Conservation (phyloP, 495 filamentous ascomycete species). For the Pyrenula massariospora region DNA sequence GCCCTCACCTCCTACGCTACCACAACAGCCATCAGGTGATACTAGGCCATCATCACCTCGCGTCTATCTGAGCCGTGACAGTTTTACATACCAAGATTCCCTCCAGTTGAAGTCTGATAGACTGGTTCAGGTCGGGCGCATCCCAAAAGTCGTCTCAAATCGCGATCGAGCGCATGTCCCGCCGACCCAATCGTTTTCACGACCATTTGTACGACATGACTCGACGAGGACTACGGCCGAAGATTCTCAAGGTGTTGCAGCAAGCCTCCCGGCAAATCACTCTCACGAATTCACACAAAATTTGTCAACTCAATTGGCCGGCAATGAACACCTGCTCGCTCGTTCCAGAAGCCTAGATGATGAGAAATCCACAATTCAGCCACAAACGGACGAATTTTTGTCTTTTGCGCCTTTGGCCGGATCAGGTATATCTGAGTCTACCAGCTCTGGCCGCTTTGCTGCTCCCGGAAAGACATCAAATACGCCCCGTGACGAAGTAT, state of each 20-base stretch:
- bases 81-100: constrained; percentile 7
- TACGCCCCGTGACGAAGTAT: constrained; percentile 75
- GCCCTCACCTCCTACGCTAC: constrained; percentile 39
- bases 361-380: constrained; percentile 22
- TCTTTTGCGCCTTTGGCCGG: constrained; percentile 59
- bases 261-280: constrained; percentile 9
- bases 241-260: constrained; percentile 18
- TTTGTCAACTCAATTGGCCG: constrained; percentile 14
- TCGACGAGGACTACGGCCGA: constrained; percentile 14
- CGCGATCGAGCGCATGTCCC: constrained; percentile 56
- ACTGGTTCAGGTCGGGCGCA: constrained; percentile 76
- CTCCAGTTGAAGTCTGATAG: constrained; percentile 21
- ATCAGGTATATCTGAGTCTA: constrained; percentile 57
- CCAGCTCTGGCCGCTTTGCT: constrained; percentile 51
- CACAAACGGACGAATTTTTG: constrained; percentile 46
- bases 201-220: constrained; percentile 42
- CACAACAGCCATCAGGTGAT: constrained; percentile 24
- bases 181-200: constrained; percentile 72
- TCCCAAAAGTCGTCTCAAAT: constrained; percentile 72
- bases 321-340: constrained; percentile 10
- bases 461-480: constrained; percentile 43
- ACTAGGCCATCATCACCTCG: constrained; percentile 27
- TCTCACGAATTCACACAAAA: constrained; percentile 7
- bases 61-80: constrained; percentile 24
- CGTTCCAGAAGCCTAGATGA: constrained; percentile 18